Evolutionary conservation across 129 eudicot species (phyloP), one percentile per base, ranked within the genome.

Genomic region (Chrysanthemum makinoi): DNA sequence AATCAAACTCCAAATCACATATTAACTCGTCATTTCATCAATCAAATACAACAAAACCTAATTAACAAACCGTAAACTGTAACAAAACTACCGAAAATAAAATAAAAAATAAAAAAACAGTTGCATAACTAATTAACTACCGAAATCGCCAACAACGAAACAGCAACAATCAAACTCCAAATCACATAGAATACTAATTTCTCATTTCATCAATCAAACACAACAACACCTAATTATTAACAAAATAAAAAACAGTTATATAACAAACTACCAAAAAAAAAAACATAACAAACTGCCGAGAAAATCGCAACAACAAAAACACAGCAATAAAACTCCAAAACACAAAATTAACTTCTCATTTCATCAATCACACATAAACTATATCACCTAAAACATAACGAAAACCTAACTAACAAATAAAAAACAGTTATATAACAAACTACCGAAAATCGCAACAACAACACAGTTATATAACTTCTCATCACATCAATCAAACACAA

Each of bases 131-230:
- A 28, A 28, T 28, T 28, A 39, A 39, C 10, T 39, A 1, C 2
- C 44, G 2, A 39, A 28, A 26, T 7, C 33, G 19, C 24, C 33
- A 59, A 15, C 52, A 4, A 33, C 39, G 1, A 33, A 0, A 51
- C 71, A 24, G 68, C 61, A 50, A 48, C 60, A 71, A 77, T 77
- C 66, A 33, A 73, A 19, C 51, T n/a, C 50, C 62, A 48, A 30
- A 26, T 60, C 6, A 33, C 28, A 26, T 5, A 33, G n/a, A 17
- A 22, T 26, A 62, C 13, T 28, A 8, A 56, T 5, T 12, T 20
- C 48, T 57, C 68, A 47, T 48, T 69, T 19, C 49, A 16, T 20
- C 15, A 57, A 20, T 57, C 15, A 9, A 28, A 35, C 1, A 57
- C 24, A 3, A 5, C 33, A 28, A 57, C 2, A 24, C 2, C 24